These are phyloP conservation scores for Suillus weaverae DNA, from an alignment of 768 basidiomycete species.

Conservation along the genomic window DNA sequence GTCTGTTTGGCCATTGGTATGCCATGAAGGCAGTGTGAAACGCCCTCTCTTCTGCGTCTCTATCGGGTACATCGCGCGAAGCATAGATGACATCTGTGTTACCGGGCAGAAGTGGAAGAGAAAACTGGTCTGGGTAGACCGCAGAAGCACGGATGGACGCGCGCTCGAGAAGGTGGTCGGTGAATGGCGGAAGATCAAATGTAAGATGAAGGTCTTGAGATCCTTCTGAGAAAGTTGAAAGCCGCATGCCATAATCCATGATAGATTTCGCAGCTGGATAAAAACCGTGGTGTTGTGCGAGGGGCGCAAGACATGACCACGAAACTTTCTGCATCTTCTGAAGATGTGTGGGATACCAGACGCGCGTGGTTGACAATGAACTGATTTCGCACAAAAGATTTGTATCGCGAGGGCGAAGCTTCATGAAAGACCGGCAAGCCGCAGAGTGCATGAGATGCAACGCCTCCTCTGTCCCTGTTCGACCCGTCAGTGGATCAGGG, in stretches of 20 bases:
- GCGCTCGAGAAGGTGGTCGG: not conserved
- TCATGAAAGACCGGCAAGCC: slow-evolving; percentile 41
- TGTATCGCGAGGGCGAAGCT: slow-evolving; percentile 27
- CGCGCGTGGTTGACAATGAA: slow-evolving; percentile 33
- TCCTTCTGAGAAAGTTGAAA: not conserved
- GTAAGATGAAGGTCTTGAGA: not conserved
- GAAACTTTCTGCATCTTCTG: slow-evolving; percentile 40
- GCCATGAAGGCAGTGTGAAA: not conserved
- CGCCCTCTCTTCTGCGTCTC: not conserved
- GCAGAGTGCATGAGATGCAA: slow-evolving; percentile 40
- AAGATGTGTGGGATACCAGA: slow-evolving; percentile 40
- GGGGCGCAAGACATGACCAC: not conserved
- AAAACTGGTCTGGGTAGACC: not conserved
- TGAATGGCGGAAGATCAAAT: not conserved
- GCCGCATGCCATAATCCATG: not conserved
- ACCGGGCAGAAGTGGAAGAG: not conserved
- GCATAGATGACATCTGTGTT: not conserved
- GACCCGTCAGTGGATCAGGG: slow-evolving; percentile 44
- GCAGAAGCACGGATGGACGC: slow-evolving; percentile 9
- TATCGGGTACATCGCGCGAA: not conserved
- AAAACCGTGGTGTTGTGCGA: not conserved
- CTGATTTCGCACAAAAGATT: slow-evolving; percentile 35
- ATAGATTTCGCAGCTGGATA: not conserved
- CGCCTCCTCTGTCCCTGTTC: slow-evolving; percentile 47
- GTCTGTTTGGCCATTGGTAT: not conserved